These are phyloP conservation scores for Alternaria longipes DNA, from an alignment of 2,329 filamentous ascomycete genomes.

Conservation along the genomic window DNA sequence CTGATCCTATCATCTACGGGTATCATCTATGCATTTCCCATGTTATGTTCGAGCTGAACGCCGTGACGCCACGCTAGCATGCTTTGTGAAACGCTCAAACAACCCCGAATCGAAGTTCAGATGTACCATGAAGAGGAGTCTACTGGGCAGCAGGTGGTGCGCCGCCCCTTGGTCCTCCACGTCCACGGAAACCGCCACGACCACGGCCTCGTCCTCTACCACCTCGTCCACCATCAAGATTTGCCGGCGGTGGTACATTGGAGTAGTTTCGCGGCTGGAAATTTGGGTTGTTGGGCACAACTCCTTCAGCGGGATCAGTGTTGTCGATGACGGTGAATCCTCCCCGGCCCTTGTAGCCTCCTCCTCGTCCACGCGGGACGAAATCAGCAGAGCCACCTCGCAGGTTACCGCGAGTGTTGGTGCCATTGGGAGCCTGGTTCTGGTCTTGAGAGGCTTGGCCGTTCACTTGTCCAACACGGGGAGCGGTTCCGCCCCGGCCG, in stretches of 20 bases:
- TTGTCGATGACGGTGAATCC: conserved; percentile 60
- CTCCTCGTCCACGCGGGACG: conserved; percentile 53
- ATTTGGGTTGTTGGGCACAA: conserved; percentile 64
- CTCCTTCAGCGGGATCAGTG: conserved; percentile 61
- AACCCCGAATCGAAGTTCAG: neutral
- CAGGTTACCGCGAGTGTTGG: conserved; percentile 42
- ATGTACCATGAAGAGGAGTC: neutral
- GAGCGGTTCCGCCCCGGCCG: conserved; percentile 51
- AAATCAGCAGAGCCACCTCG: conserved; percentile 41
- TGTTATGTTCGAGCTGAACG: conserved; percentile 2
- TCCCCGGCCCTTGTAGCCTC: conserved; percentile 47
- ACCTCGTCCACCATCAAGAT: conserved; percentile 40
- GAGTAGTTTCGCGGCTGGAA: conserved; percentile 62
- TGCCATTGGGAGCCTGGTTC: conserved; percentile 34
- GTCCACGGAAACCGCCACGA: conserved; percentile 43
- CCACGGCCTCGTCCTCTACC: conserved; percentile 45
- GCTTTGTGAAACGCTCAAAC: neutral
- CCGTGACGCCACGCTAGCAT: neutral
- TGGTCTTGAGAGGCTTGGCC: conserved; percentile 36
- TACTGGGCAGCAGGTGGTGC: conserved; percentile 31
- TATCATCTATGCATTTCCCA: neutral
- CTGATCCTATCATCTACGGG: neutral
- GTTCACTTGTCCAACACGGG: conserved; percentile 42
- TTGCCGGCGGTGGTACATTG: conserved; percentile 50
- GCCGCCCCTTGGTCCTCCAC: conserved; percentile 42